These are phyloP conservation scores for Moesziomyces antarcticus DNA, from an alignment of 1,284 basidiomycete species.

Conservation along the genomic window DNA sequence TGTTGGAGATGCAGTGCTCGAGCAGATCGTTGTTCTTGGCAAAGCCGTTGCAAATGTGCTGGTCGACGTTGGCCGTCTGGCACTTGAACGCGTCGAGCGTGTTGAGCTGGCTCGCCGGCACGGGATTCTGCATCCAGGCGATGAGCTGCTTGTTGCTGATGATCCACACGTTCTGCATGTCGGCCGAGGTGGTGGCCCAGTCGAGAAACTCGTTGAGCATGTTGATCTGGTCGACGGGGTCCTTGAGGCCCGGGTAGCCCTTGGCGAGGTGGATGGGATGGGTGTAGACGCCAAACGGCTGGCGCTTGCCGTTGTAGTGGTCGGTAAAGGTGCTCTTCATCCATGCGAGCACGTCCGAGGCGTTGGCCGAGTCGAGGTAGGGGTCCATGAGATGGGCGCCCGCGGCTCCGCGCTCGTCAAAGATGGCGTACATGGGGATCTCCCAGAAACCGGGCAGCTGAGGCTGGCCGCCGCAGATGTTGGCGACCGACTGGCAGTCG, in stretches of 20 bases:
- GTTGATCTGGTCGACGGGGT: conserved; percentile 44
- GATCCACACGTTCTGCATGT: conserved; percentile 77
- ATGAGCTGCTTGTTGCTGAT: conserved; percentile 80
- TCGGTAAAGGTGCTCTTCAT: conserved; percentile 80
- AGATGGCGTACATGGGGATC: conserved; percentile 57
- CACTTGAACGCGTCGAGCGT: conserved; percentile 63
- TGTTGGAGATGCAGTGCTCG: conserved; percentile 61
- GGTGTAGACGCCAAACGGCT: conserved; percentile 83
- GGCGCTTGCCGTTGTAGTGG: conserved; percentile 75
- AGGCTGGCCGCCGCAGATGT: conserved; percentile 77
- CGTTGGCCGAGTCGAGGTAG: conserved; percentile 73
- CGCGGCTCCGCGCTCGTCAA: conserved; percentile 48
- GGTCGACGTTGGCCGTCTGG: conserved; percentile 46
- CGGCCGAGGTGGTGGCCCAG: conserved; percentile 72
- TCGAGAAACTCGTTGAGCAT: conserved; percentile 83
- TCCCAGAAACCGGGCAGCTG: conserved; percentile 75
- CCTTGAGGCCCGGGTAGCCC: conserved; percentile 61
- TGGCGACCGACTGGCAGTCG: conserved; percentile 74
- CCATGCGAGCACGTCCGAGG: conserved; percentile 73
- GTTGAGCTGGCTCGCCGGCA: conserved; percentile 66
- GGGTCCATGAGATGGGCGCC: conserved; percentile 79
- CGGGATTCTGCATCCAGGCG: conserved; percentile 79
- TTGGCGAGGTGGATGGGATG: conserved; percentile 83
- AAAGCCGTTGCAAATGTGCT: conserved; percentile 62
- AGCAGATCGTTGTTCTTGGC: conserved; percentile 50